phyloP scores from a whole-genome alignment of 2,329 filamentous ascomycete species.

The Graphilbum fragrans region DNA sequence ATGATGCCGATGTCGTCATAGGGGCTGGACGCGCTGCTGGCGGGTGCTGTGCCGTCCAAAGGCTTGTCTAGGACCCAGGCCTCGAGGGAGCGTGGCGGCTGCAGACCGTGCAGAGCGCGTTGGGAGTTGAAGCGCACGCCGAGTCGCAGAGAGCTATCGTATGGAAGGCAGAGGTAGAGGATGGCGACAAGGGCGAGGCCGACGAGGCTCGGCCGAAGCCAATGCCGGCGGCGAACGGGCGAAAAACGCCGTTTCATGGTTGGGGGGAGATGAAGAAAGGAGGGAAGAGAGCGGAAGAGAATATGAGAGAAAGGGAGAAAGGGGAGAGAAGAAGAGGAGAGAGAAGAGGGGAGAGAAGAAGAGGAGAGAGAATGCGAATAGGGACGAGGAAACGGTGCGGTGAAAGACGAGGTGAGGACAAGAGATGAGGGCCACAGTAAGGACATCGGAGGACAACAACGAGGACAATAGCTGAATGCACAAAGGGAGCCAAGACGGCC shows the following conservation, averaged over 20 bases:
- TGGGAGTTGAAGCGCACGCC: constrained; percentile 15
- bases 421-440: too few species aligned
- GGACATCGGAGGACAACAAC: too few species aligned
- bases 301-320: background rate
- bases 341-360: background rate
- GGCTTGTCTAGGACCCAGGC: background rate
- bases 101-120: constrained; percentile 23
- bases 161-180: constrained; percentile 15
- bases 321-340: background rate
- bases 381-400: background rate
- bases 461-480: too few species aligned
- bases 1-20: constrained; percentile 35
- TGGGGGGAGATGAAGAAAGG: background rate
- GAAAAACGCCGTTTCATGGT: constrained; percentile 1
- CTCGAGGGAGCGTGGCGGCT: constrained; percentile 4
- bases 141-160: constrained; percentile 16
- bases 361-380: background rate
- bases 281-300: background rate
- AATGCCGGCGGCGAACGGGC: constrained; percentile 1
- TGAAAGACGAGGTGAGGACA: too few species aligned
- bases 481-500: too few species aligned
- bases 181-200: constrained; percentile 3
- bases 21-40: constrained; percentile 15
- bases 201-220: background rate
- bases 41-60: constrained; percentile 5